Conservation (phyloP, 2,329 filamentous ascomycete species). For the Falciphora oryzae region DNA sequence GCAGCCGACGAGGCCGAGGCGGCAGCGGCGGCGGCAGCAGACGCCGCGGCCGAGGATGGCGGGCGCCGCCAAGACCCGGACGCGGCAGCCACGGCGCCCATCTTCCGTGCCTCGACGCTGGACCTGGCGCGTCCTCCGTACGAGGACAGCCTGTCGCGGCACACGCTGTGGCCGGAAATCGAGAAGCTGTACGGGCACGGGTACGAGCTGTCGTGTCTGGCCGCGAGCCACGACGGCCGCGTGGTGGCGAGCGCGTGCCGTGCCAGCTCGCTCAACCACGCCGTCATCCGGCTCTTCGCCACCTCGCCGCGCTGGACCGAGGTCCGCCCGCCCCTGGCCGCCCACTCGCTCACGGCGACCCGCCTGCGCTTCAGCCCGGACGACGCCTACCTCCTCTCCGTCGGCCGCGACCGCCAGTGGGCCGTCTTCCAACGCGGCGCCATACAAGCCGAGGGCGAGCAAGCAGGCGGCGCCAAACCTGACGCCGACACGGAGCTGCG, state of each 20-base stretch:
- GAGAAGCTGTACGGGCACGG: constrained; percentile 98
- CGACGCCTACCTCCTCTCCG: constrained; percentile 72
- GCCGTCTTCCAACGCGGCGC: constrained; percentile 60
- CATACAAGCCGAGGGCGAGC: no score
- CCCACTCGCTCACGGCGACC: constrained; percentile 82
- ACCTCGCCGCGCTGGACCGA: constrained; percentile 79
- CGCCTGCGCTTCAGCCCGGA: constrained; percentile 72
- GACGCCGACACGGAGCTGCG: constrained; percentile 11
- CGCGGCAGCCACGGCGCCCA: background rate
- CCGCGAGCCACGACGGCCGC: constrained; percentile 65
- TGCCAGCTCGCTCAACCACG: constrained; percentile 88
- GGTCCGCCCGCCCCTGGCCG: constrained; percentile 72
- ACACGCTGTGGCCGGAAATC: constrained; percentile 91
- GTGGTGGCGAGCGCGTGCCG: constrained; percentile 89
- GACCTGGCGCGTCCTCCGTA: constrained; percentile 70
- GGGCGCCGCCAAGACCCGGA: constrained; percentile 10
- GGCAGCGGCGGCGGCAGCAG: constrained; percentile 14
- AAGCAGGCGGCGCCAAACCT: constrained; percentile 21
- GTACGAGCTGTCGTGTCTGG: constrained; percentile 89
- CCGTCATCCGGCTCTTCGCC: constrained; percentile 87
- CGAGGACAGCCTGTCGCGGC: constrained; percentile 82
- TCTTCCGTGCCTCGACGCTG: constrained; percentile 41
- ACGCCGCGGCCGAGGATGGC: constrained; percentile 27
- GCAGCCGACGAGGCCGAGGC: background rate
- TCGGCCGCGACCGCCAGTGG: constrained; percentile 90